phyloP scores from a whole-genome alignment of 2,329 filamentous ascomycete genomes.

The Aspergillus ochraceus region DNA sequence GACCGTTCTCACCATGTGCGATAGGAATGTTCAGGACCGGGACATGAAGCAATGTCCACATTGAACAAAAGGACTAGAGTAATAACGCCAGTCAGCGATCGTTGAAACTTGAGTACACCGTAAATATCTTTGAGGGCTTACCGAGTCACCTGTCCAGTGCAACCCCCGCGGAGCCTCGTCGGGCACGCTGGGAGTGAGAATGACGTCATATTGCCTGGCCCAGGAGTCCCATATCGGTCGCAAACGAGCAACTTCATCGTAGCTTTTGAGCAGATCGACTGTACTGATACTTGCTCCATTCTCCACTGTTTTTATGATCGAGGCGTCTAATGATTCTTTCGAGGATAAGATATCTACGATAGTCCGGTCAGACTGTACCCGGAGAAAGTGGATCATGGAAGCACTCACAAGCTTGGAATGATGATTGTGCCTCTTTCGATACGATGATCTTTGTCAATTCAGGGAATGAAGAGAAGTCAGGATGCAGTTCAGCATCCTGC shows the following conservation, averaged over 20 bases:
- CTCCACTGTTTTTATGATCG: background rate
- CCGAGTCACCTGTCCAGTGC: slow-evolving; percentile 55
- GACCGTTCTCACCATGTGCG: slow-evolving; percentile 55
- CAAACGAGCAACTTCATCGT: background rate
- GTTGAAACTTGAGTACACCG: background rate
- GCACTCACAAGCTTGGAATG: background rate
- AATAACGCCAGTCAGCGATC: background rate
- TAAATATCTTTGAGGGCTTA: slow-evolving; percentile 3
- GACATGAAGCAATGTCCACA: slow-evolving; percentile 51
- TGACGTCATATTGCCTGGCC: slow-evolving; percentile 48
- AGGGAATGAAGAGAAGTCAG: background rate
- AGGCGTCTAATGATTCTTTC: background rate
- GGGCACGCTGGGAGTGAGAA: slow-evolving; percentile 59
- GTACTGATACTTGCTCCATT: background rate
- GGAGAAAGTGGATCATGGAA: background rate
- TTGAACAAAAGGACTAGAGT: slow-evolving; percentile 15
- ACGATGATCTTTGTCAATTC: background rate
- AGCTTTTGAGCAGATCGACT: background rate
- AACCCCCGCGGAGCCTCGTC: slow-evolving; percentile 61
- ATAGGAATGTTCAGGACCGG: slow-evolving; percentile 66
- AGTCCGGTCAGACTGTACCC: background rate
- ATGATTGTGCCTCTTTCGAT: background rate
- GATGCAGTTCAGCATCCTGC: background rate
- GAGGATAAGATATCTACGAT: background rate
- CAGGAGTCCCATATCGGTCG: background rate